Conservation (phyloP, 2,329 filamentous ascomycete genomes). For the Stachybotrys echinatus region DNA sequence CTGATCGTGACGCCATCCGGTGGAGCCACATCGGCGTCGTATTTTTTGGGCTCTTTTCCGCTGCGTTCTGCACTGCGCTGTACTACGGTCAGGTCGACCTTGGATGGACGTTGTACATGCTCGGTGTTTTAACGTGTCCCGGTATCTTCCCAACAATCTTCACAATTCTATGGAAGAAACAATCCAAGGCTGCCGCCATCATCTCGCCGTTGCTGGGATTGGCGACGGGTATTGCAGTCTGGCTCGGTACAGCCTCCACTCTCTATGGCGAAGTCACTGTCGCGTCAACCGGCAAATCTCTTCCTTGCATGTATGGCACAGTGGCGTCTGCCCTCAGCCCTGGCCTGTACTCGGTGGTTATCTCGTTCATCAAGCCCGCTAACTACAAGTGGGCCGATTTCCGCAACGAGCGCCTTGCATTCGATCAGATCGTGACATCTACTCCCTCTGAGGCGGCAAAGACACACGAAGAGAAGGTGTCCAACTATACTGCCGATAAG, state of each 20-base stretch:
- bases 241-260: conserved; percentile 41
- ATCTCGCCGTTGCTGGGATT: conserved; percentile 46
- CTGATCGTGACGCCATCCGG: conserved; percentile 42
- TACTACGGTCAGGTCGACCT: conserved; percentile 50
- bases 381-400: conserved; percentile 34
- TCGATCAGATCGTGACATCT: conserved; percentile 18
- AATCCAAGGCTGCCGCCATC: too few relatives aligned
- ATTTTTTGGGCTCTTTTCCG: conserved; percentile 44
- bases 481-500: conserved; percentile 22
- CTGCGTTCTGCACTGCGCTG: conserved; percentile 45
- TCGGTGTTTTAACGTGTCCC: conserved; percentile 48
- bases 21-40: conserved; percentile 48
- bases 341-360: conserved; percentile 36
- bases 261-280: conserved; percentile 43
- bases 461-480: conserved; percentile 15
- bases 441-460: conserved; percentile 11
- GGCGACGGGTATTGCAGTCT: conserved; percentile 44
- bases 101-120: conserved; percentile 50
- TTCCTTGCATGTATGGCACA: conserved; percentile 49
- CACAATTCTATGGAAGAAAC: too few relatives aligned
- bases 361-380: conserved; percentile 38
- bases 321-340: conserved; percentile 40
- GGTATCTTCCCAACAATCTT: too few relatives aligned
- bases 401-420: conserved; percentile 32
- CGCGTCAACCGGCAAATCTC: conserved; percentile 37